Evolutionary conservation across 2,329 filamentous ascomycete genomes (phyloP).

Genomic region (Cercospora zeae-maydis): DNA sequence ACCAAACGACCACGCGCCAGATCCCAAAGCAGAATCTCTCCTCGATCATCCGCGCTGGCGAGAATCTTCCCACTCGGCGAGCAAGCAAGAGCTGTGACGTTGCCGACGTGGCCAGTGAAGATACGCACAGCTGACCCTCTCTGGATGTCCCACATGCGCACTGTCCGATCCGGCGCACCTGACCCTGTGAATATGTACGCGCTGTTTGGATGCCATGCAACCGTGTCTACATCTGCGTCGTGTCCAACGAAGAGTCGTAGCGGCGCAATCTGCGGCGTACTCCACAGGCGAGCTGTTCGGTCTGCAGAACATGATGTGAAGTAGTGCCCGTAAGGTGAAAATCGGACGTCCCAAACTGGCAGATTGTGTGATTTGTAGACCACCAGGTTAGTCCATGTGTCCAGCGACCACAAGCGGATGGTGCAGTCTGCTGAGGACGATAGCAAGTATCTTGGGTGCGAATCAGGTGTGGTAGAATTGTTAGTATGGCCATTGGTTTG

Average conservation of each 20-base stretch:
- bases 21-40: slow-evolving; percentile 93
- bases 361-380: slow-evolving; percentile 91
- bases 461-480: slow-evolving; percentile 40
- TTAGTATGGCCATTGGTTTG: slow-evolving; percentile 41
- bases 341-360: slow-evolving; percentile 81
- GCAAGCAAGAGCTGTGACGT: slow-evolving; percentile 79
- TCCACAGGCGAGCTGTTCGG: slow-evolving; percentile 85
- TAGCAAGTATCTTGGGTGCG: slow-evolving; percentile 70
- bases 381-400: slow-evolving; percentile 87
- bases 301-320: slow-evolving; percentile 86
- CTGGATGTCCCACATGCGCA: slow-evolving; percentile 94
- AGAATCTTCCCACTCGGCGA: slow-evolving; percentile 83
- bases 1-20: slow-evolving; percentile 78
- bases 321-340: slow-evolving; percentile 93
- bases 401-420: slow-evolving; percentile 87
- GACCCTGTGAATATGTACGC: slow-evolving; percentile 91
- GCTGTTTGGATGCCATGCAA: slow-evolving; percentile 94
- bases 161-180: slow-evolving; percentile 71
- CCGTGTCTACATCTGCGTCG: slow-evolving; percentile 83
- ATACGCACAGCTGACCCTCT: slow-evolving; percentile 84
- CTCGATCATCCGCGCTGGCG: slow-evolving; percentile 84
- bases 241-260: slow-evolving; percentile 87
- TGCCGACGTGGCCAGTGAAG: slow-evolving; percentile 86
- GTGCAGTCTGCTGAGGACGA: slow-evolving; percentile 85
- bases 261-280: slow-evolving; percentile 85